Conservation (phyloP, 1,139 yeast genomes). For the Debaryomyces sp. region DNA sequence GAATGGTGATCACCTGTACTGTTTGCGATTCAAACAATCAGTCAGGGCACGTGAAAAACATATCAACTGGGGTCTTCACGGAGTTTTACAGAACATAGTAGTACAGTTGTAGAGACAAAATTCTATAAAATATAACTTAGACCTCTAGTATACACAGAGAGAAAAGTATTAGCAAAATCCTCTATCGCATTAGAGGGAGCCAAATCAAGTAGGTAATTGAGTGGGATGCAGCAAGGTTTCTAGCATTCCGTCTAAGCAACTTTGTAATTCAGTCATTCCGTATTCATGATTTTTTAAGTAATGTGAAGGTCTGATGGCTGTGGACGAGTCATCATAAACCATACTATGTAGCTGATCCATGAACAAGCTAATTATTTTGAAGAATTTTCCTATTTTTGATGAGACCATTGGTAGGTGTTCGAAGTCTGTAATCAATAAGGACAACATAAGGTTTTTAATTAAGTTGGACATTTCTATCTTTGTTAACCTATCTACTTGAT, state of each 20-base stretch:
- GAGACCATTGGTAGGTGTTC: constrained; percentile 29
- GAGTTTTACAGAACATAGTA: neutral
- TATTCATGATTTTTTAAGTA: constrained; percentile 16
- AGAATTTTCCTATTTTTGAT: constrained; percentile 27
- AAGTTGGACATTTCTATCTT: constrained; percentile 30
- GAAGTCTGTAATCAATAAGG: constrained; percentile 32
- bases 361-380: constrained; percentile 26
- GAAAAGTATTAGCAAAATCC: neutral
- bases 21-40: neutral
- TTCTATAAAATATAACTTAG: neutral
- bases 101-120: neutral
- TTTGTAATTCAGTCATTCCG: constrained; percentile 16
- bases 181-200: neutral
- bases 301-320: constrained; percentile 16
- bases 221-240: constrained; percentile 1
- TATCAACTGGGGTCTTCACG: neutral
- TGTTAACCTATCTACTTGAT: constrained; percentile 29
- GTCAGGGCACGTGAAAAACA: neutral
- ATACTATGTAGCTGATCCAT: constrained; percentile 30
- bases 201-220: neutral
- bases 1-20: constrained; percentile 1
- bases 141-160: neutral
- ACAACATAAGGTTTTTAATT: constrained; percentile 37
- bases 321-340: constrained; percentile 18
- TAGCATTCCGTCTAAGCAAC: constrained; percentile 28